Base-by-base conservation (phyloP, 2,329 filamentous ascomycete species). In the Aspergillus sp. region DNA sequence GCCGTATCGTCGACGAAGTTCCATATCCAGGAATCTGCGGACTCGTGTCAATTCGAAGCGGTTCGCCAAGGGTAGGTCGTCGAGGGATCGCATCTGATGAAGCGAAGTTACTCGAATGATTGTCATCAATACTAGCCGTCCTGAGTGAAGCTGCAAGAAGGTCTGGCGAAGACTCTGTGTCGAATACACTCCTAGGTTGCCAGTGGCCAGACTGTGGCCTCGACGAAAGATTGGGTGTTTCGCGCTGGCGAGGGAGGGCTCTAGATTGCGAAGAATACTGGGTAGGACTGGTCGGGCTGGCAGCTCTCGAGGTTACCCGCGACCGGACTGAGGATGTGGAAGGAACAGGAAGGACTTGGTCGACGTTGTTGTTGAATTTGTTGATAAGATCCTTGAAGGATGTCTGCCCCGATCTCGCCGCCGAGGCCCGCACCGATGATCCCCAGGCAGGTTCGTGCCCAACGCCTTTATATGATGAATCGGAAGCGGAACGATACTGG, bases 301-400 rank as follows among this genome's bases (percentile, higher is more conserved):
- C 68, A 38, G 77, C 71, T 59, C 72, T 72, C 43, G 76, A 76
- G n/a, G 69, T 64, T n/a, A 70, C 65, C 28, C 69, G 68, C 2
- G 77, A 75, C 38, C 70, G 62, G n/a, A 74, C 68, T 19, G 67
- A 62, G 36, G 74, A 70, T 28, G 71, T 65, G 23, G 70, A 70
- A 8, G 79, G 80, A 13, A 79, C 60, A 4, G 80, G 80, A 23
- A 75, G 77, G 52, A 78, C 68, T 62, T 79, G 75, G 63, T 81
- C 80, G 36, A 70, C 79, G 66, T 82, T 87, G 70, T 88, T 86
- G 74, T 94, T 90, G 77, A 94, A 95, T 57, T 85, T 88, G 75
- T 89, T 91, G 69, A 91, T 88, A 63, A 95, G 81, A 71, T 95
- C 91, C 77, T 89, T 91, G 67, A 95, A 90, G 62, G 89, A 93